A percentile compares a stretch with the other conserved stretches of the same genome.
Conservation (phyloP, 2,329 filamentous ascomycete species). For the Hypoxylon sp. region DNA sequence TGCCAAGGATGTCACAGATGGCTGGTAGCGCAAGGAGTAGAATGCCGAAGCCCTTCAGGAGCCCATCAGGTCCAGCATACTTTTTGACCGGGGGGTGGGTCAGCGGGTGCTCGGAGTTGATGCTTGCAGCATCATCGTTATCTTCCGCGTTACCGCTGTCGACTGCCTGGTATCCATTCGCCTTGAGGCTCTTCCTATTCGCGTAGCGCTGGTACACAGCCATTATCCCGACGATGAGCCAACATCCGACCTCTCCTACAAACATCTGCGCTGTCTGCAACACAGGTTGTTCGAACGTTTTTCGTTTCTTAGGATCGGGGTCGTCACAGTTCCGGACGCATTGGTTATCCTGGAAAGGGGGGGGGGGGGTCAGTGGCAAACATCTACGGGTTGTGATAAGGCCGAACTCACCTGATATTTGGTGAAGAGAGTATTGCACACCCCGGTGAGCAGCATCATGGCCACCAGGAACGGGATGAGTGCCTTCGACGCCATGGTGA, state of each 20-base stretch:
- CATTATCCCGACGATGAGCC: conserved; percentile 85
- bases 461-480: conserved; percentile 87
- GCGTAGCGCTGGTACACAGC: conserved; percentile 73
- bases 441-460: conserved; percentile 97
- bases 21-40: conserved; percentile 85
- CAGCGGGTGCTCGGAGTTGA: conserved; percentile 59
- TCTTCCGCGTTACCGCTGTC: conserved; percentile 62
- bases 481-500: conserved; percentile 75
- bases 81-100: conserved; percentile 50
- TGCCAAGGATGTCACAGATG: conserved; percentile 93
- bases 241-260: conserved; percentile 94
- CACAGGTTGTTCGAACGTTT: conserved; percentile 92
- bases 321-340: conserved; percentile 91
- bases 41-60: conserved; percentile 78
- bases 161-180: conserved; percentile 76
- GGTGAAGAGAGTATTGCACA: conserved; percentile 96
- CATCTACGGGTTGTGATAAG: neutral
- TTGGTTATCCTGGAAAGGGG: conserved; percentile 82
- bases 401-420: conserved; percentile 83
- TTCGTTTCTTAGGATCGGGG: conserved; percentile 73
- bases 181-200: conserved; percentile 58
- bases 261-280: conserved; percentile 99
- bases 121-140: conserved; percentile 61
- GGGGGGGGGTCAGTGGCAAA: neutral
- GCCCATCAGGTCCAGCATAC: conserved; percentile 64